Evolutionary conservation across 78 protist species (phyloP).

Genomic region (Anaeramoeba flamelloides): DNA sequence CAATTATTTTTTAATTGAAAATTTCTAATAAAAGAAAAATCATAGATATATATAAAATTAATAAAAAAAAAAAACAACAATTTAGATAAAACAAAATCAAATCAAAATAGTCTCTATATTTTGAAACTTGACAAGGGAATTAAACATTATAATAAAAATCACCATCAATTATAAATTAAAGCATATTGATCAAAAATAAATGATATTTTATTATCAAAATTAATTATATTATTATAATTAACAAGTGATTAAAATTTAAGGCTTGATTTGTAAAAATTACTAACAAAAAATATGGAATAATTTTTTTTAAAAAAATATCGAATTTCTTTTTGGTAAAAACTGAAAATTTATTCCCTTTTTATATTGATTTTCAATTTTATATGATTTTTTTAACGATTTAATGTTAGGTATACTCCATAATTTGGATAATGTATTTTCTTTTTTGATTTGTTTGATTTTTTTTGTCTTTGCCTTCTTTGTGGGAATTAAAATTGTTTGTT

Average conservation of each 20-base stretch:
- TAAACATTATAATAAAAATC: background rate
- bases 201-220: background rate
- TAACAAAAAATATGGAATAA: background rate
- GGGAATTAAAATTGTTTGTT: background rate
- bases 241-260: background rate
- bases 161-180: background rate
- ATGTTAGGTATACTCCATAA: too few relatives aligned
- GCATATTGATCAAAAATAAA: background rate
- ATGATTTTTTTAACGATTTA: too few relatives aligned
- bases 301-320: too few relatives aligned
- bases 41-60: background rate
- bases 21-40: constrained; percentile 1
- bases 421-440: too few relatives aligned
- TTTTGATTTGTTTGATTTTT: too few relatives aligned
- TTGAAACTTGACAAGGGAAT: constrained; percentile 1
- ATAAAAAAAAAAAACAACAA: background rate
- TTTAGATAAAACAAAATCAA: background rate
- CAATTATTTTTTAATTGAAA: background rate
- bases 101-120: background rate
- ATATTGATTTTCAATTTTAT: too few relatives aligned
- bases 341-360: too few relatives aligned
- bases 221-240: background rate
- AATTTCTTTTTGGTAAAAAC: too few relatives aligned
- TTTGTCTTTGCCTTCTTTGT: background rate
- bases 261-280: background rate